Conservation (phyloP, 2,329 filamentous ascomycete genomes). For the Xylariomycetidae sp. region DNA sequence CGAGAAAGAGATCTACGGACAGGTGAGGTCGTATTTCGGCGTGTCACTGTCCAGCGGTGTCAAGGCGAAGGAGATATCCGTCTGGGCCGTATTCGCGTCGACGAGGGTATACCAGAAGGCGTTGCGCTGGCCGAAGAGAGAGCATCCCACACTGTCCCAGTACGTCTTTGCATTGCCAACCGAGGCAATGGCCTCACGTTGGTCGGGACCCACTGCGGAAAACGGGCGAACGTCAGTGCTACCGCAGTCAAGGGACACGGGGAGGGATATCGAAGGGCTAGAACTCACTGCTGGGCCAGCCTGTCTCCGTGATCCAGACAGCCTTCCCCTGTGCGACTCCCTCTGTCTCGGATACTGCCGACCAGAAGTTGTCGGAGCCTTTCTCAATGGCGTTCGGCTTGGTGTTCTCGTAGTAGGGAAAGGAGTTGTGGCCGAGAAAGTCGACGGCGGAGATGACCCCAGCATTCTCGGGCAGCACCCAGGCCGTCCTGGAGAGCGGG, state of each 20-base stretch:
- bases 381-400: slow-evolving; percentile 22
- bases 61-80: slow-evolving; percentile 21
- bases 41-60: slow-evolving; percentile 14
- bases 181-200: slow-evolving; percentile 21
- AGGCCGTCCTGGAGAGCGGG: slow-evolving; percentile 18
- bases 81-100: slow-evolving; percentile 36
- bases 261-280: slow-evolving; percentile 21
- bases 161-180: slow-evolving; percentile 23
- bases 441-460: slow-evolving; percentile 17
- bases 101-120: slow-evolving; percentile 52
- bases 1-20: slow-evolving; percentile 4
- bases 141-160: slow-evolving; percentile 26
- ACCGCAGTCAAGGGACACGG: not conserved
- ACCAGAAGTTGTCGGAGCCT: slow-evolving; percentile 20
- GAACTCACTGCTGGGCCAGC: slow-evolving; percentile 23
- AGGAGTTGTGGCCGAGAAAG: slow-evolving; percentile 24
- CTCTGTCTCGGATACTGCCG: slow-evolving; percentile 19
- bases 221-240: slow-evolving; percentile 1
- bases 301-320: slow-evolving; percentile 25
- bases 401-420: slow-evolving; percentile 25
- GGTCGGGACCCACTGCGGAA: slow-evolving; percentile 17
- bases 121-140: slow-evolving; percentile 26
- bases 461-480: slow-evolving; percentile 22
- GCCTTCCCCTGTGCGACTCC: slow-evolving; percentile 22
- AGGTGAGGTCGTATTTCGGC: slow-evolving; percentile 20